Percentiles rank a stretch among this genome's conserved stretches.
Evolutionary conservation across 2,329 filamentous ascomycete species (phyloP).

Genomic region (Fusarium compactum): DNA sequence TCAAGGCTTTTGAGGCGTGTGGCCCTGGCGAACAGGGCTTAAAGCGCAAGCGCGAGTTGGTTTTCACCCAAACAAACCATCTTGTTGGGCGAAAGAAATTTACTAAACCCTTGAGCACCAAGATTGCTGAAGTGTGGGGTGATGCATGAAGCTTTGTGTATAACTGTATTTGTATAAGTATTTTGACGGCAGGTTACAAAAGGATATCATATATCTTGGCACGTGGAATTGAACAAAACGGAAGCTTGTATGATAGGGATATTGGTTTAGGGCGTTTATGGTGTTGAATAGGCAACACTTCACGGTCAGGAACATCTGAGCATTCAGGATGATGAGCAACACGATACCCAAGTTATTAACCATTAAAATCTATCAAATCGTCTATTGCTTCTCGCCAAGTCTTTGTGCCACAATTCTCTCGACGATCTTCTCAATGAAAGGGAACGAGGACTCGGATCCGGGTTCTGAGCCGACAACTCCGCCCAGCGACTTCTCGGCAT

Average conservation of each 20-base stretch:
- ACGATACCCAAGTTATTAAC: conserved; percentile 42
- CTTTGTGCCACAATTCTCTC: conserved; percentile 79
- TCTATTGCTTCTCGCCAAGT: conserved; percentile 46
- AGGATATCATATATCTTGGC: background rate
- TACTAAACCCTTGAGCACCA: conserved; percentile 72
- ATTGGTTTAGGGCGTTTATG: background rate
- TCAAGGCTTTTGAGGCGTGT: conserved; percentile 75
- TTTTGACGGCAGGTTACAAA: background rate
- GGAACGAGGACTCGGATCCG: conserved; percentile 61
- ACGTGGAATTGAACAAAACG: background rate
- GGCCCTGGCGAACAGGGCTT: conserved; percentile 61
- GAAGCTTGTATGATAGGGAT: background rate
- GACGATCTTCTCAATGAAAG: conserved; percentile 78
- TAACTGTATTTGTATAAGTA: background rate
- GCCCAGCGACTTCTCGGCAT: conserved; percentile 88
- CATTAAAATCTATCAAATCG: conserved; percentile 18
- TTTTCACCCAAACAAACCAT: conserved; percentile 67
- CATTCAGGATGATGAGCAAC: conserved; percentile 15
- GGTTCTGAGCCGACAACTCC: conserved; percentile 72
- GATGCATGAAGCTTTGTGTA: conserved; percentile 52
- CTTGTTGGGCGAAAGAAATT: conserved; percentile 78
- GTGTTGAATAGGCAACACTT: background rate
- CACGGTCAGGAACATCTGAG: background rate
- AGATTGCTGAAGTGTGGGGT: conserved; percentile 80
- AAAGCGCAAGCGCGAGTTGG: conserved; percentile 70